phyloP scores from a whole-genome alignment of 208 protist genomes.

The Willaertia magna region DNA sequence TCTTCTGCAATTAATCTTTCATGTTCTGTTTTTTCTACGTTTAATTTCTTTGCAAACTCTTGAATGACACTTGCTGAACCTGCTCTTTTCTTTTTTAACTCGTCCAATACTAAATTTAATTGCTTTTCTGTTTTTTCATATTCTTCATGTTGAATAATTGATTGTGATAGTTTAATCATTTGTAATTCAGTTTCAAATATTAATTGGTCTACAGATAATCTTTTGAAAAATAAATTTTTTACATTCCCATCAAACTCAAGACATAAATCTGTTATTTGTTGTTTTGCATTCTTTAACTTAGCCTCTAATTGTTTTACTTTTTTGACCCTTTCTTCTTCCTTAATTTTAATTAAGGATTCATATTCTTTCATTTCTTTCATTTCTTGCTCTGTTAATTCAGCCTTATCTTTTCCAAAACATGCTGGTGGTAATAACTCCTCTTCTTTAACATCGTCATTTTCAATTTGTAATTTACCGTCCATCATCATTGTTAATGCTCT shows the following conservation, averaged over 20 bases:
- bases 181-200: slow-evolving; percentile 53
- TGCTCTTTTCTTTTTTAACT: not conserved
- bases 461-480: slow-evolving; percentile 64
- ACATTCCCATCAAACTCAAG: slow-evolving; percentile 43
- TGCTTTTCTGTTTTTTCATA: not conserved
- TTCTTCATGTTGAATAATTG: slow-evolving; percentile 37
- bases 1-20: not conserved
- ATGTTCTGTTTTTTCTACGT: not conserved
- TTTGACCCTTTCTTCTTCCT: slow-evolving; percentile 45
- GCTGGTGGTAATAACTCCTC: slow-evolving; percentile 42
- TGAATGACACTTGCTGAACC: not conserved
- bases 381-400: slow-evolving; percentile 68
- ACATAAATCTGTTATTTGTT: not conserved
- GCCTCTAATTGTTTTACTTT: slow-evolving; percentile 35
- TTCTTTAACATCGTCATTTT: slow-evolving; percentile 42
- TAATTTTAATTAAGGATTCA: slow-evolving; percentile 54
- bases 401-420: slow-evolving; percentile 52
- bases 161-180: slow-evolving; percentile 49
- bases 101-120: not conserved
- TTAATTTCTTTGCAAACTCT: not conserved
- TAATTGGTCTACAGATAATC: slow-evolving; percentile 36
- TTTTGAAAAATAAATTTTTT: slow-evolving; percentile 29
- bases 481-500: slow-evolving; percentile 65
- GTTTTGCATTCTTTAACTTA: not conserved
- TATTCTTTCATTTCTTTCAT: slow-evolving; percentile 49